Evolutionary conservation across 2,329 filamentous ascomycete species (phyloP), one percentile per base, ranked within the genome.

Genomic region (Stagonosporopsis tanaceti): DNA sequence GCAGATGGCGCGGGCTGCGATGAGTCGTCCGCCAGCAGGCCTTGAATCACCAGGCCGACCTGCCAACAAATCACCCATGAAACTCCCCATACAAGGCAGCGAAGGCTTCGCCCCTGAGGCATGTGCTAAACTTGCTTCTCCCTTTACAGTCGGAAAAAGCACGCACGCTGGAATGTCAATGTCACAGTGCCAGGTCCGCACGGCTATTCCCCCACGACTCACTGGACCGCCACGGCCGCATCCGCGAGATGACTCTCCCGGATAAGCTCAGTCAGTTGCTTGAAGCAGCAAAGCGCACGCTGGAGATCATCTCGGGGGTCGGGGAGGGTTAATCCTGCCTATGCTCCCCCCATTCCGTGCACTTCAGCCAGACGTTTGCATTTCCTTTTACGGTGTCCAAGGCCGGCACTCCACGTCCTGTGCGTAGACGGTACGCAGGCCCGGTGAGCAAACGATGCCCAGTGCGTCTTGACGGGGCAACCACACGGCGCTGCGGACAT

Each of bases 11-110:
- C 47, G 50, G 56, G 53, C 47, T 44, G 60, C 60, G 63, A 68
- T 68, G 70, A 72, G 70, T 72, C 66, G 69, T 66, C 65, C 63
- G 32, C 32, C 32, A 34, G 56, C 57, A 53, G 37, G 48, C 55
- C 59, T 55, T 60, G 42, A 62, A 65, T 51, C 57, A 64, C 32
- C 50, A 58, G 56, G 59, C 58, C 39, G 50, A 60, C 62, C 61
- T 59, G 59, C 60, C 51, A 61, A 57, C 61, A 60, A 54, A 53
- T 38, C 40, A 53, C 41, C 34, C 32, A 34, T 48, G 22, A 55
- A 32, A 59, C 41, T 44, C 57, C 41, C 46, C 34, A 41, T 47
- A 28, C 41, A 15, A 22, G 54, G 48, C 54, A 50, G 28, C 27
- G 39, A 34, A 30, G 20, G 35, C 28, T n/a, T 41, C 34, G 22